phyloP scores from a whole-genome alignment of 2,329 filamentous ascomycete species.

The Colletotrichum sp. region DNA sequence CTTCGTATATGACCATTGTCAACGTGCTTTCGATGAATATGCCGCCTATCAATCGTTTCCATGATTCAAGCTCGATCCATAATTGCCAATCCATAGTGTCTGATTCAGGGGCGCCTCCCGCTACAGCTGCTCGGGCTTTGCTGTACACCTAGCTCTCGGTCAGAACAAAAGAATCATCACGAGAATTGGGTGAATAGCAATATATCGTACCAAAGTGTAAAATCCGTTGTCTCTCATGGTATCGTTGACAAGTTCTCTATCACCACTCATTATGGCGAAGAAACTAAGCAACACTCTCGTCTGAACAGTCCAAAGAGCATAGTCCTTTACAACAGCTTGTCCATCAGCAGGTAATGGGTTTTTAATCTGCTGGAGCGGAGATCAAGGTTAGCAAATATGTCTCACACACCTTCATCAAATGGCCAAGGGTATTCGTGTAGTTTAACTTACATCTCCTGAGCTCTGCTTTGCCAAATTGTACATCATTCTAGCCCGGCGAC shows the following conservation, averaged over 20 bases:
- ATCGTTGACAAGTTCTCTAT: not conserved
- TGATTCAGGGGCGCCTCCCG: not conserved
- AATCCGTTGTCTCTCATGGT: not conserved
- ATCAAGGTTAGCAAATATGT: not conserved
- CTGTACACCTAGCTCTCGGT: not conserved
- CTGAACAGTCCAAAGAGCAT: not conserved
- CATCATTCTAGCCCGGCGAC: not conserved
- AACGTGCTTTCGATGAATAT: not conserved
- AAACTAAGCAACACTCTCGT: not conserved
- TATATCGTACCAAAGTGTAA: not conserved
- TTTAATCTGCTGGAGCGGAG: not conserved
- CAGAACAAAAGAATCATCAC: not conserved
- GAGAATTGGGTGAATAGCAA: not conserved
- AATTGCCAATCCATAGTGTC: not conserved
- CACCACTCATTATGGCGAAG: not conserved
- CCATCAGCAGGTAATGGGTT: not conserved
- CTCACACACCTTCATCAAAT: not conserved
- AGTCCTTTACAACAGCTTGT: not conserved
- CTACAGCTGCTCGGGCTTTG: not conserved
- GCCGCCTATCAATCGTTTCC: not conserved
- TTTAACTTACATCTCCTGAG: not conserved
- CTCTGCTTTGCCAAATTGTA: not conserved
- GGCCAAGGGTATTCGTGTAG: not conserved
- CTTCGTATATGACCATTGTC: not conserved
- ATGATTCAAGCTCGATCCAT: not conserved